Base-by-base conservation (phyloP, 441 rosid genomes). In the Omphalea diandra region DNA sequence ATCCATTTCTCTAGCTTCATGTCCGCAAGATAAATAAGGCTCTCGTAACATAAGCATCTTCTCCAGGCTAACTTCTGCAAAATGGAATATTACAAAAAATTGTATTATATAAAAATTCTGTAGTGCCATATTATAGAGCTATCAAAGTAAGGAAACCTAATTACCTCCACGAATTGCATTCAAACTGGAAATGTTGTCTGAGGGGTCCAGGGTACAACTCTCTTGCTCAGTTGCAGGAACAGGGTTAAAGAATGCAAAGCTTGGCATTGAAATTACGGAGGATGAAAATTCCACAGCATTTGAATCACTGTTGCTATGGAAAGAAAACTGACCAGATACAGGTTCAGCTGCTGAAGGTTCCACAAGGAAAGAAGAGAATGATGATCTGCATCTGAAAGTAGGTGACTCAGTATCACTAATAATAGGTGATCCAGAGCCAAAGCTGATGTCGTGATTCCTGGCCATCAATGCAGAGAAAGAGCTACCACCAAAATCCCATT, bases 361-460 rank as follows among this genome's bases (percentile, higher is more conserved):
- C 69, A 33, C 75, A 3, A 73, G 33, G 75, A 77, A 77, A 67
- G 87, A 72, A 46, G 87, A 81, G 67, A 87, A 75, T 6, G 89
- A 81, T 18, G 85, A 76, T 75, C 82, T 72, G 78, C 84, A 81
- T 14, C 79, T 63, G 38, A 72, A 67, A 36, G 84, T 55, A 36
- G 89, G 81, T 4, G 89, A 82, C 41, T 64, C 79, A 20, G 62
- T 74, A 66, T 78, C 83, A 59, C 67, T 64, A 52, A 61, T 71
- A 29, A 75, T 49, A 24, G 80, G 78, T 14, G 86, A 63, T 35
- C 76, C 81, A 11, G 73, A 55, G 63, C 86, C 87, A 72, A 87
- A 85, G 77, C 91, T 87, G 81, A 87, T 81, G 68, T 87, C 91
- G 60, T 74, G 84, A 67, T 83, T 80, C 73, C 89, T 81, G 29